These are phyloP conservation scores for Trichoderma sp. DNA, from an alignment of 2,329 filamentous ascomycete genomes.

Conservation along the genomic window DNA sequence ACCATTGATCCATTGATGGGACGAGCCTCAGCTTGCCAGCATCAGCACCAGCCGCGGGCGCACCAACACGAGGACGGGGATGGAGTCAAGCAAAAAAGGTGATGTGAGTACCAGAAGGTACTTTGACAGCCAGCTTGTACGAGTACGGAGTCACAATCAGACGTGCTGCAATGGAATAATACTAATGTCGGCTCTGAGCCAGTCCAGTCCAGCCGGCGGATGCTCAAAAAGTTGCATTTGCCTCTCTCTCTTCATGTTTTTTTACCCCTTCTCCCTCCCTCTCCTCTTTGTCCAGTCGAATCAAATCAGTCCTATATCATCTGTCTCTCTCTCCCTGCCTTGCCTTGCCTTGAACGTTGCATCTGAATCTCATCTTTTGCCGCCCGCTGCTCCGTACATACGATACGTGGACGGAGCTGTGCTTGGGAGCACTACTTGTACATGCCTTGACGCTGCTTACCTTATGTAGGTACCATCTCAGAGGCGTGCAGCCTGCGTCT, in stretches of 20 bases:
- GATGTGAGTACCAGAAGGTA: background rate
- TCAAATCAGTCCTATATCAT: background rate
- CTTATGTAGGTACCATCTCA: conserved; percentile 19
- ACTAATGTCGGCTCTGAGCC: background rate
- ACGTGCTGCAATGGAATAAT: background rate
- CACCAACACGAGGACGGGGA: background rate
- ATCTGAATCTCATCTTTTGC: background rate
- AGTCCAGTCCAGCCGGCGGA: background rate
- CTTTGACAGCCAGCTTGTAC: background rate
- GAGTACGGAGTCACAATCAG: background rate
- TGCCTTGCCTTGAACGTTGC: background rate
- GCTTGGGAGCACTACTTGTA: background rate
- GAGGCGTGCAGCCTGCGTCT: conserved; percentile 13
- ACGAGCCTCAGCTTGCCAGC: background rate
- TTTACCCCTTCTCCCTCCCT: background rate
- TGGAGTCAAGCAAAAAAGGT: background rate
- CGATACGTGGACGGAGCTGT: background rate
- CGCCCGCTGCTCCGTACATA: background rate
- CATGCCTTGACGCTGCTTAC: background rate
- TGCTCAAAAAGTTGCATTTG: conserved; percentile 5
- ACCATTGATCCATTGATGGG: background rate
- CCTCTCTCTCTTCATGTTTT: background rate
- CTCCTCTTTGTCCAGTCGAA: background rate
- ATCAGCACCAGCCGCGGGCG: background rate
- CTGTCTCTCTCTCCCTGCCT: background rate